Percentiles rank a stretch among this genome's conserved stretches.
Evolutionary conservation across 192 early-diverging fungal genomes (phyloP).

Genomic region (Polychytrium aggregatum): DNA sequence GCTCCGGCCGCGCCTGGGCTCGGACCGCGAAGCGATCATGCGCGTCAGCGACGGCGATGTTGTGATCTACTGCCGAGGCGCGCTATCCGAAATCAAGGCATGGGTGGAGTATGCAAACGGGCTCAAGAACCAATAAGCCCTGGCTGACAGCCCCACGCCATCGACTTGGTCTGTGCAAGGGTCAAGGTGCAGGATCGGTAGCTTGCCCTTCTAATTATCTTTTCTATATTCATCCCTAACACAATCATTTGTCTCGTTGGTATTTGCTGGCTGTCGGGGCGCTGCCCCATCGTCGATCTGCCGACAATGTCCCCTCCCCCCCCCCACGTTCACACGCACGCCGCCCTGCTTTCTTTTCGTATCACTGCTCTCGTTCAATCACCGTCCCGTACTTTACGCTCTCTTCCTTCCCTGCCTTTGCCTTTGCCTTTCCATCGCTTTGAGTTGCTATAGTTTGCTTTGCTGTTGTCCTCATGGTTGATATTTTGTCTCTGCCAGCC

Average conservation of each 20-base stretch:
- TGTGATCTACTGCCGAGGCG: conserved; percentile 27
- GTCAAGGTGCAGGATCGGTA: not conserved
- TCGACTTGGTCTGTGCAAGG: not conserved
- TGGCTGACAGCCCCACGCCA: not conserved
- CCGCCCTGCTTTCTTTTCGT: no score
- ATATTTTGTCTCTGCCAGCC: no score
- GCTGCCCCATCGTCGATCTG: not conserved
- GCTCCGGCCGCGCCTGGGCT: not conserved
- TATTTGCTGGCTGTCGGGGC: not conserved
- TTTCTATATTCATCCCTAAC: not conserved
- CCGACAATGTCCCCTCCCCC: no score
- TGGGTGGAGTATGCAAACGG: conserved; percentile 17
- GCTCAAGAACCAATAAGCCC: not conserved
- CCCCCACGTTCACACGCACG: no score
- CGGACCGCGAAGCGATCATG: conserved; percentile 16
- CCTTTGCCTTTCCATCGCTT: no score
- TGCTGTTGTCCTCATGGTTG: no score
- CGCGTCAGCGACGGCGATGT: conserved; percentile 20
- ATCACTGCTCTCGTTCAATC: no score
- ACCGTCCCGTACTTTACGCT: no score
- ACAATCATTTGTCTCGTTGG: not conserved
- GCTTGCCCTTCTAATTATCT: conserved; percentile 1
- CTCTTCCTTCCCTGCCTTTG: no score
- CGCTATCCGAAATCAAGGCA: conserved; percentile 11
- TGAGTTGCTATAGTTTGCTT: no score